A percentile compares a stretch with the other conserved stretches of the same genome.
Conservation (phyloP, 768 basidiomycete species). For the Ramaria sp. region DNA sequence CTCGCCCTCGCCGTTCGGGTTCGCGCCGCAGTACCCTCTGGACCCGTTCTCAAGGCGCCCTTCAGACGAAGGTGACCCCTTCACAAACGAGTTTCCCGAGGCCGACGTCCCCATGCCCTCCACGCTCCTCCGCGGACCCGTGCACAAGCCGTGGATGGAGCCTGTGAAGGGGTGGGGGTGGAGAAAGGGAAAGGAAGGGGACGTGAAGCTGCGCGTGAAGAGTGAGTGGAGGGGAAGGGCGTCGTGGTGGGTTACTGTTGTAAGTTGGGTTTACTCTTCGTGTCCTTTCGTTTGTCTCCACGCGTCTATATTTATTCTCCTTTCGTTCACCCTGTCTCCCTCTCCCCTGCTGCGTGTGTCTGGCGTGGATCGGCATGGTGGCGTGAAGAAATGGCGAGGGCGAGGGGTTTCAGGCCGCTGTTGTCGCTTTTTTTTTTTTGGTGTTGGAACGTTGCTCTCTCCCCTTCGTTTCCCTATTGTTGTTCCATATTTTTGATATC, state of each 20-base stretch:
- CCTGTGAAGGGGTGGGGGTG: not conserved
- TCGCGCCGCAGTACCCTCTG: not conserved
- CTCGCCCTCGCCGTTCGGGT: not conserved
- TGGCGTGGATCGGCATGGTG: not conserved
- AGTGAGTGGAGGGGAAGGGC: not conserved
- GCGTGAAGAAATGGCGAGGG: not conserved
- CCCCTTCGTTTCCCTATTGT: not conserved
- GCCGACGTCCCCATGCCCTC: not conserved
- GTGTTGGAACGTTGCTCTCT: too few species aligned
- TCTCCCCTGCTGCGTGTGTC: not conserved
- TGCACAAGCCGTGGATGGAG: slow-evolving; percentile 48
- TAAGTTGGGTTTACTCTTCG: not conserved
- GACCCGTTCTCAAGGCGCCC: not conserved
- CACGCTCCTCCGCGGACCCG: not conserved
- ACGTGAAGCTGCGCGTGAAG: not conserved
- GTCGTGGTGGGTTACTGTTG: slow-evolving; percentile 2
- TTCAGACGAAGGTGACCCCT: not conserved
- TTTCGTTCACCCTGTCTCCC: not conserved
- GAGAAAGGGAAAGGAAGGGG: too few species aligned
- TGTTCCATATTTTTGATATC: not conserved
- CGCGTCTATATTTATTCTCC: not conserved
- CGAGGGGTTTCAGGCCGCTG: not conserved
- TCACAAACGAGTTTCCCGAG: not conserved
- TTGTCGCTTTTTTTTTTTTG: not conserved
- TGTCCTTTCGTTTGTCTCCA: not conserved